Conservation (phyloP, 306 rosid genomes). For the Carpinus fangiana region DNA sequence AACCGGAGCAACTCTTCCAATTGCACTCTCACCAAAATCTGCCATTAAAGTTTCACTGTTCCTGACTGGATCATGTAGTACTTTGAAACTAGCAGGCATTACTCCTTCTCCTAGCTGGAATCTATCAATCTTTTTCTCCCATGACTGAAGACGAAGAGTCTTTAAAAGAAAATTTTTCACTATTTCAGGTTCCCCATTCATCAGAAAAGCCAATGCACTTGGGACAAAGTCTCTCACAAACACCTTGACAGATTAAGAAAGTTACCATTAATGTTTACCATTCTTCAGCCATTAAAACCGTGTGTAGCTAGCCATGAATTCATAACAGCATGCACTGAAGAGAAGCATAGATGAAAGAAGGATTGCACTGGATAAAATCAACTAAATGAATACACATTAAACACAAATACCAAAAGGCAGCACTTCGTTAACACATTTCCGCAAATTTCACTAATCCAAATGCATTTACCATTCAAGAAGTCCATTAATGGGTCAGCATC, state of each 20-base stretch:
- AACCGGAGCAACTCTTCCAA: slow-evolving; percentile 98
- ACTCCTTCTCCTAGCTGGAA: slow-evolving; percentile 94
- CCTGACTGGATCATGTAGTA: slow-evolving; percentile 72
- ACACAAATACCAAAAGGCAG: neutral
- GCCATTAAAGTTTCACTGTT: slow-evolving; percentile 74
- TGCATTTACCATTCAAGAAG: neutral
- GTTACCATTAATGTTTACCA: slow-evolving; percentile 19
- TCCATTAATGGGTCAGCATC: neutral
- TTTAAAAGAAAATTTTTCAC: slow-evolving; percentile 73
- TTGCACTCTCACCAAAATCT: slow-evolving; percentile 95
- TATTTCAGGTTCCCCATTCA: slow-evolving; percentile 78
- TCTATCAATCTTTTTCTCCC: slow-evolving; percentile 91
- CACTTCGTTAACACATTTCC: neutral
- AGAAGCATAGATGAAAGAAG: neutral
- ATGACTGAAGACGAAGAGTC: slow-evolving; percentile 89
- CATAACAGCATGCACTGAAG: neutral
- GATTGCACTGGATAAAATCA: neutral
- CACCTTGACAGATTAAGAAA: slow-evolving; percentile 52
- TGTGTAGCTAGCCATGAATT: neutral
- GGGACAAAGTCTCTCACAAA: slow-evolving; percentile 95
- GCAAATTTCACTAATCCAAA: neutral
- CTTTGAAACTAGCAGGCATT: slow-evolving; percentile 98
- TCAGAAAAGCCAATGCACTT: slow-evolving; percentile 82
- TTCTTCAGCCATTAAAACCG: slow-evolving; percentile 19
- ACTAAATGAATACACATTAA: neutral